Base-by-base conservation (phyloP, 2,329 filamentous ascomycete species). In the Aspergillus ochraceus region DNA sequence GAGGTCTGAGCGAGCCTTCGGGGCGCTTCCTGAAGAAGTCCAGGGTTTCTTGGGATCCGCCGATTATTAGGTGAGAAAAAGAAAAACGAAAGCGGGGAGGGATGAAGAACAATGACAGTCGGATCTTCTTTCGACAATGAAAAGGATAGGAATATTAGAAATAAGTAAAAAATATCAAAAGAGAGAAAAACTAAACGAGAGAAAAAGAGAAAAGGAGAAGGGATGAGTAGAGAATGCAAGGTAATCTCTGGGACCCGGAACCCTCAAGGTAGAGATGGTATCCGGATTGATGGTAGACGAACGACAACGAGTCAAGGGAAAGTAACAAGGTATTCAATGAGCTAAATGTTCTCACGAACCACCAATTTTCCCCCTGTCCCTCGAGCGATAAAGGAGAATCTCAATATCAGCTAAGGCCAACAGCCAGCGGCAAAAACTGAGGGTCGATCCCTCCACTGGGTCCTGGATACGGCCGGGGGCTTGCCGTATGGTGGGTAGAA, bases 1-100 rank as follows among this genome's bases (percentile, higher is more conserved):
- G 60, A 69, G 70, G 68, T 70, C 68, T 71, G 56, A 62, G 64
- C 60, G 61, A 68, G 64, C 60, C 61, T 61, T 67, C 68, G 62
- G 64, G 65, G 68, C 65, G 68, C 66, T 66, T 71, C 64, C 64
- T 61, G 62, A 66, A 66, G 65, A 66, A 63, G 60, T 58, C 60
- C 65, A 66, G 64, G 67, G 62, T 64, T 64, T 65, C 63, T 59
- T 26, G 51, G 49, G 50, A 57, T 55, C 60, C 58, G 66, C 64
- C 63, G 55, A 57, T 61, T 64, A 65, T 62, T 66, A 67, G 64
- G 60, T 47, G 45, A 47, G 45, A 47, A 47, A 47, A 47, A 20
- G 45, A 47, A 47, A n/a, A 42, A n/a, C 36, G 14, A 42, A 14
- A 8, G 36, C 36, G 36, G 36, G 36, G 14, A 14, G 36, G 14